Evolutionary conservation across 345 rosid species (phyloP).

Genomic region (Gossypium turneri): DNA sequence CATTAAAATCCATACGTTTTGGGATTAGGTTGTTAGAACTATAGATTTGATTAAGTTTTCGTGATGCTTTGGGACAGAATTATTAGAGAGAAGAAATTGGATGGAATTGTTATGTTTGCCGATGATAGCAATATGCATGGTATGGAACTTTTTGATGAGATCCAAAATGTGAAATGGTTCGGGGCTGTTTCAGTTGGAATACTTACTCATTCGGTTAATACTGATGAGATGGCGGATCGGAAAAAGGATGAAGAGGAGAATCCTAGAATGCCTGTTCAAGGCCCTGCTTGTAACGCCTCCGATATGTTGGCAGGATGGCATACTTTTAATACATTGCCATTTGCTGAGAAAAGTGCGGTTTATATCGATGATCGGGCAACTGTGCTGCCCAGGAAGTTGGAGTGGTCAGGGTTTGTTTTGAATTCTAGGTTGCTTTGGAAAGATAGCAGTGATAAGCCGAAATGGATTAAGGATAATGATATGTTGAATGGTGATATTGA

Average conservation of each 20-base stretch:
- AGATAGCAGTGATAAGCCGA: constrained; percentile 58
- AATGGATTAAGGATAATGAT: constrained; percentile 78
- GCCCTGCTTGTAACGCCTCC: constrained; percentile 89
- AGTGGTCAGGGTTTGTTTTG: constrained; percentile 96
- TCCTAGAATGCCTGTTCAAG: constrained; percentile 68
- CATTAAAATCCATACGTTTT: too few relatives aligned
- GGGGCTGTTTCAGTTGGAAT: constrained; percentile 88
- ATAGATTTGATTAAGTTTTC: constrained; percentile 7
- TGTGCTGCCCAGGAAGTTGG: constrained; percentile 80
- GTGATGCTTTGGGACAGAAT: constrained; percentile 47
- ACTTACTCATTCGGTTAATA: constrained; percentile 52
- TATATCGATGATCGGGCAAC: constrained; percentile 74
- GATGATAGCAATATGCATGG: constrained; percentile 98
- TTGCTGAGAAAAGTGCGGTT: constrained; percentile 54
- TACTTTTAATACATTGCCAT: constrained; percentile 62
- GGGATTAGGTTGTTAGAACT: constrained; percentile 8
- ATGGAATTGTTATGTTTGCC: constrained; percentile 87
- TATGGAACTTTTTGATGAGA: constrained; percentile 91
- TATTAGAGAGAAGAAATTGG: constrained; percentile 80
- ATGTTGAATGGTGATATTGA: constrained; percentile 38
- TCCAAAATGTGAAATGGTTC: constrained; percentile 88
- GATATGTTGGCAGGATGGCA: constrained; percentile 82
- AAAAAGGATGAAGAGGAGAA: constrained; percentile 38
- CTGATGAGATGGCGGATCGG: constrained; percentile 35
- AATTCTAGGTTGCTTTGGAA: constrained; percentile 89